phyloP scores from a whole-genome alignment of 306 rosid species.

The Vigna mungo region DNA sequence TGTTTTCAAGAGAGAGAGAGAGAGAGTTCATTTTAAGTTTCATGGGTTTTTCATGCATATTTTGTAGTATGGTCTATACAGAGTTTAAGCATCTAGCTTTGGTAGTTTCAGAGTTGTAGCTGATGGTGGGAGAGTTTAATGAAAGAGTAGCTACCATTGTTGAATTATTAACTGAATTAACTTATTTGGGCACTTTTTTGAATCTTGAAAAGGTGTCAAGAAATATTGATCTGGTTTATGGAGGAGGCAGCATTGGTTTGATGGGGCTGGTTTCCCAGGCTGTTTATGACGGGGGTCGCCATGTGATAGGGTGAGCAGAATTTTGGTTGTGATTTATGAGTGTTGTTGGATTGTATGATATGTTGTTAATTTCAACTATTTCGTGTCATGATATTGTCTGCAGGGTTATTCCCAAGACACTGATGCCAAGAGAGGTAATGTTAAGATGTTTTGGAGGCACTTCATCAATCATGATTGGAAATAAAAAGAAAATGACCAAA shows the following conservation, averaged over 20 bases:
- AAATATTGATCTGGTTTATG: conserved; percentile 94
- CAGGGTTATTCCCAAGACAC: conserved; percentile 97
- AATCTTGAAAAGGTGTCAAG: conserved; percentile 73
- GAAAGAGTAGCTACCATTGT: neutral
- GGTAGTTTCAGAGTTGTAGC: neutral
- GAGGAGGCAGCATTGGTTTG: conserved; percentile 98
- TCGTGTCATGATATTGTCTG: conserved; percentile 61
- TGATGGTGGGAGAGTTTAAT: neutral
- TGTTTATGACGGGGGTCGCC: conserved; percentile 89
- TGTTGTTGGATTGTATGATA: neutral
- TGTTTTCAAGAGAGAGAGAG: neutral
- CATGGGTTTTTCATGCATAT: conserved; percentile 4
- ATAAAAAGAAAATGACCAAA: conserved; percentile 55
- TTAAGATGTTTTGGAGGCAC: conserved; percentile 39
- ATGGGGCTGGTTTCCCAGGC: conserved; percentile 97
- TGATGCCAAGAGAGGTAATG: conserved; percentile 98
- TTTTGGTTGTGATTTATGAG: conserved; percentile 3
- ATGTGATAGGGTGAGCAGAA: conserved; percentile 82
- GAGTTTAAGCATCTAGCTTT: neutral
- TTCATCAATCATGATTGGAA: conserved; percentile 34
- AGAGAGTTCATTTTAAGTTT: neutral
- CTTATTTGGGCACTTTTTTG: neutral
- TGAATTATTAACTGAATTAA: neutral
- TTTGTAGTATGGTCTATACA: conserved; percentile 3
- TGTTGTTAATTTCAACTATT: conserved; percentile 36